phyloP scores from a whole-genome alignment of 1,284 basidiomycete species.

The Papiliotrema flavescens region DNA sequence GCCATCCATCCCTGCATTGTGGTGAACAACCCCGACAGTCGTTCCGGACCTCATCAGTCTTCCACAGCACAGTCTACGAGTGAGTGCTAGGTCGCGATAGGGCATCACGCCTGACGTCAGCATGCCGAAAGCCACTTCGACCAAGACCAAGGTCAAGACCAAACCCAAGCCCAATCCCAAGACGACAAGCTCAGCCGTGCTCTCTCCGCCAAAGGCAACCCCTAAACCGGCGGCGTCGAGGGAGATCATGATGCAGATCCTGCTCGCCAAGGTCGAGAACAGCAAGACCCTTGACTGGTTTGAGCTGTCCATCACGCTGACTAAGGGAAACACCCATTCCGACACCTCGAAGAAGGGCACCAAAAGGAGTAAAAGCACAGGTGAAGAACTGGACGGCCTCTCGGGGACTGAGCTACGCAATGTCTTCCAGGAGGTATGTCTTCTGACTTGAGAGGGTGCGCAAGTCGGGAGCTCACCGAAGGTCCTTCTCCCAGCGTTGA shows the following conservation, averaged over 20 bases:
- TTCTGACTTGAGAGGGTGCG: neutral
- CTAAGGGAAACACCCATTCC: neutral
- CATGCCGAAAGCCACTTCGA: neutral
- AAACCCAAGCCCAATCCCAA: neutral
- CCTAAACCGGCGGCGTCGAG: conserved; percentile 6
- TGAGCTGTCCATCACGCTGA: conserved; percentile 17
- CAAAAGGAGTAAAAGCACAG: conserved; percentile 3
- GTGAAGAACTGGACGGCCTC: conserved; percentile 1
- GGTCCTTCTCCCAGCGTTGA: conserved; percentile 29
- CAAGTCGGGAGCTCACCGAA: neutral
- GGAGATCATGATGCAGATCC: conserved; percentile 19
- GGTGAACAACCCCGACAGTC: too few relatives aligned
- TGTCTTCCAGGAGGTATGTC: conserved; percentile 32
- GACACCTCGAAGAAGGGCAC: neutral
- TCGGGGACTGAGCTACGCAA: conserved; percentile 26
- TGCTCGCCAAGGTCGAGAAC: conserved; percentile 30
- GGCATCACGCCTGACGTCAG: neutral
- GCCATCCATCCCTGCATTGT: too few relatives aligned
- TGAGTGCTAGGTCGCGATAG: too few relatives aligned
- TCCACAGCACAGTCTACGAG: too few relatives aligned
- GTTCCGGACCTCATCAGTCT: too few relatives aligned
- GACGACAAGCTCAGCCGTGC: neutral
- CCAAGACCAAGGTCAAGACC: neutral
- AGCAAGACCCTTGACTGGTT: conserved; percentile 33
- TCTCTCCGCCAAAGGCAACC: neutral